Conservation (phyloP, 2,329 filamentous ascomycete genomes). For the Rasamsonia emersonii region DNA sequence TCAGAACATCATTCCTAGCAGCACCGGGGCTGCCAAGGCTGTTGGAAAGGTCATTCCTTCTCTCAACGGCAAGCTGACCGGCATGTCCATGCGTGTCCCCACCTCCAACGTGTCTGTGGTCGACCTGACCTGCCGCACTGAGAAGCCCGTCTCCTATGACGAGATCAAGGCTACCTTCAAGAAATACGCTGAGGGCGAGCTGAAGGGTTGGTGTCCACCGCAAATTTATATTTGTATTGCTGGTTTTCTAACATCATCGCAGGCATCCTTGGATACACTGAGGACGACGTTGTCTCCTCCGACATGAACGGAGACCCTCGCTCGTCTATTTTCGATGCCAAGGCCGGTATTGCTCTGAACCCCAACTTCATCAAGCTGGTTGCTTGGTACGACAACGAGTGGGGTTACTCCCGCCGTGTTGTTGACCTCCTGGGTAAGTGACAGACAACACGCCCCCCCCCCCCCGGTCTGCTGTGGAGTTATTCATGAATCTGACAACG, state of each 20-base stretch:
- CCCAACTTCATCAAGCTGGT: slow-evolving; percentile 98
- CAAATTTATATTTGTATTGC: background rate
- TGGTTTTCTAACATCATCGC: slow-evolving; percentile 5
- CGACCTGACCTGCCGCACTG: slow-evolving; percentile 86
- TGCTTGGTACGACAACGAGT: slow-evolving; percentile 99
- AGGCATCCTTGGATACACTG: slow-evolving; percentile 89
- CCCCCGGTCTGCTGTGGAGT: background rate
- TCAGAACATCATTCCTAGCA: slow-evolving; percentile 99
- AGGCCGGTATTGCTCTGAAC: slow-evolving; percentile 98
- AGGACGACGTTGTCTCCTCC: slow-evolving; percentile 91
- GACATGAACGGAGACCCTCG: slow-evolving; percentile 86
- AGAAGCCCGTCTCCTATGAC: slow-evolving; percentile 69
- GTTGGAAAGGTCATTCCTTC: slow-evolving; percentile 99
- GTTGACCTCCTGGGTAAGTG: slow-evolving; percentile 59
- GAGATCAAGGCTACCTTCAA: slow-evolving; percentile 90
- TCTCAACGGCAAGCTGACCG: slow-evolving; percentile 98
- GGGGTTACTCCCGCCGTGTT: slow-evolving; percentile 97
- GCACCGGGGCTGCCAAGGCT: slow-evolving; percentile 98
- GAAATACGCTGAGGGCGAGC: slow-evolving; percentile 70
- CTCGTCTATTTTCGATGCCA: slow-evolving; percentile 98
- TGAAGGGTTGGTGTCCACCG: slow-evolving; percentile 61
- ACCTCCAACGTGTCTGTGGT: slow-evolving; percentile 99
- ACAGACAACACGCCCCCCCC: too few relatives aligned
- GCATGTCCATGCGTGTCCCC: slow-evolving; percentile 99
- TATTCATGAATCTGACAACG: slow-evolving; percentile 16